phyloP scores from a whole-genome alignment of 768 basidiomycete genomes.

The Sutorius australiensis region DNA sequence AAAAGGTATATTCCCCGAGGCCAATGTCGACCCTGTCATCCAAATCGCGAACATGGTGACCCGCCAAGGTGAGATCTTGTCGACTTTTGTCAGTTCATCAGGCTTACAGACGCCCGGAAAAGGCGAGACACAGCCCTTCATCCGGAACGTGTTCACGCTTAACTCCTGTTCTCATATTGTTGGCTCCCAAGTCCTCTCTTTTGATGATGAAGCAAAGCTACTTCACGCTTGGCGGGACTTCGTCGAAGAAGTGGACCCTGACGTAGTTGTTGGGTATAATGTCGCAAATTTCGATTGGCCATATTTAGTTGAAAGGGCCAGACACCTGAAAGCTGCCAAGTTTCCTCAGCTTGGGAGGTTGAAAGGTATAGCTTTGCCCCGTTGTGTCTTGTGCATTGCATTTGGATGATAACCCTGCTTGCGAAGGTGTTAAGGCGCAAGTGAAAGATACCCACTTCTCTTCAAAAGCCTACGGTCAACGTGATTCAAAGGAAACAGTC shows the following conservation, averaged over 20 bases:
- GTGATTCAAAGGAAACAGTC: slow-evolving; percentile 90
- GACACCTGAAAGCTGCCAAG: slow-evolving; percentile 61
- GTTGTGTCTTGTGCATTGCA: not conserved
- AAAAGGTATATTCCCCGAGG: slow-evolving; percentile 96
- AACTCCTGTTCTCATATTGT: slow-evolving; percentile 94
- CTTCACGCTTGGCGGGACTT: slow-evolving; percentile 88
- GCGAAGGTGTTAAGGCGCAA: slow-evolving; percentile 67
- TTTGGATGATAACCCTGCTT: slow-evolving; percentile 6
- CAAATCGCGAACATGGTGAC: slow-evolving; percentile 99
- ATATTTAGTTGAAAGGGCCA: slow-evolving; percentile 90
- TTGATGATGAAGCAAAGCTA: slow-evolving; percentile 68
- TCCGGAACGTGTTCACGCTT: slow-evolving; percentile 94
- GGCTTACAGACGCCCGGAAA: slow-evolving; percentile 7
- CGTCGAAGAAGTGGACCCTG: slow-evolving; percentile 85
- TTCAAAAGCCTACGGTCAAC: slow-evolving; percentile 94
- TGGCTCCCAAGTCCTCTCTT: slow-evolving; percentile 93
- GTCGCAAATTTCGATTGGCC: slow-evolving; percentile 93
- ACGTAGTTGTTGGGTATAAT: slow-evolving; percentile 96
- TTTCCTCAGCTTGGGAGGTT: slow-evolving; percentile 79
- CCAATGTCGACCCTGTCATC: slow-evolving; percentile 88
- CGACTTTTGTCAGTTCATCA: not conserved
- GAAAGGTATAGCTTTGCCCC: slow-evolving; percentile 45
- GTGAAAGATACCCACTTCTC: slow-evolving; percentile 96
- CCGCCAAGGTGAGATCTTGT: slow-evolving; percentile 65
- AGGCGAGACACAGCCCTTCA: slow-evolving; percentile 93